These are phyloP conservation scores for Crotalaria pallida DNA, from an alignment of 306 rosid genomes.

Conservation along the genomic window DNA sequence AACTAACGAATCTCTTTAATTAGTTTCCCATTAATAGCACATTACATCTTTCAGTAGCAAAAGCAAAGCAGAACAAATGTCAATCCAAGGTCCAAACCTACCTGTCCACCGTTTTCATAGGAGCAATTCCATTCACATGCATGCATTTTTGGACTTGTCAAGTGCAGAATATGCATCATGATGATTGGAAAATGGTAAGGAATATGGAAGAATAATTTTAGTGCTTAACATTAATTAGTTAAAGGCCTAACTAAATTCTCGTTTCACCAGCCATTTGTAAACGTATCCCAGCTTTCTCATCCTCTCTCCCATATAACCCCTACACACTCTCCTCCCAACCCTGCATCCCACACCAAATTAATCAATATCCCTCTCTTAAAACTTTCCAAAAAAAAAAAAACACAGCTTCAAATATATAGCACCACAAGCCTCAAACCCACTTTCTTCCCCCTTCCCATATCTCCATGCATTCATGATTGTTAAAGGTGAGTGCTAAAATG, in stretches of 20 bases:
- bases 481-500: neutral
- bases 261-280: constrained; percentile 23
- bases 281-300: neutral
- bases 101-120: neutral
- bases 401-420: neutral
- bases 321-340: neutral
- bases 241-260: constrained; percentile 42
- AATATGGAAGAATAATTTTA: neutral
- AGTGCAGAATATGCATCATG: neutral
- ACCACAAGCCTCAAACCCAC: neutral
- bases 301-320: constrained; percentile 8
- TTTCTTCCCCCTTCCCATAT: constrained; percentile 16
- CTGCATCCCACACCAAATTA: neutral
- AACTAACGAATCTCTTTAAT: neutral
- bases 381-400: neutral
- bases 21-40: constrained; percentile 1
- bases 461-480: constrained; percentile 33
- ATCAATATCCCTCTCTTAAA: constrained; percentile 15
- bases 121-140: constrained; percentile 1
- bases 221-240: neutral
- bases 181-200: neutral
- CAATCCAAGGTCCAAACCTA: constrained; percentile 2
- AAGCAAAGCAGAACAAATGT: constrained; percentile 1
- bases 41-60: neutral
- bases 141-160: neutral